Percentiles rank a stretch among this genome's conserved stretches.
These are phyloP conservation scores for Cyclotella baltica DNA, from an alignment of 108 stramenopile species.

Conservation along the genomic window DNA sequence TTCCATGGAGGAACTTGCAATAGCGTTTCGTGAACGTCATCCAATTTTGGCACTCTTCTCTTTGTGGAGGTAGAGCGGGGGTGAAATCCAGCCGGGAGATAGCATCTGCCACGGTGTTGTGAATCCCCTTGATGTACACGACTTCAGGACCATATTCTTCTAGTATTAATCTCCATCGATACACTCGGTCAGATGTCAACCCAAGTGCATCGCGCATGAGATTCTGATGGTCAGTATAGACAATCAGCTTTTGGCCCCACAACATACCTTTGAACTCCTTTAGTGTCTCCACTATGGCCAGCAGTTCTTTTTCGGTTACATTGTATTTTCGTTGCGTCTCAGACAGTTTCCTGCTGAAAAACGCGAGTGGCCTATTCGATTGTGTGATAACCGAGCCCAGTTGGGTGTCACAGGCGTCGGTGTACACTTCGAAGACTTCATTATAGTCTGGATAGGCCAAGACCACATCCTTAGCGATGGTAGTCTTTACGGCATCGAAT, in stretches of 20 bases:
- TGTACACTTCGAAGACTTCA: slow-evolving; percentile 56
- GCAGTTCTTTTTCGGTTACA: background rate
- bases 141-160: slow-evolving; percentile 53
- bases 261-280: slow-evolving; percentile 3
- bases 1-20: too few species aligned
- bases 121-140: slow-evolving; percentile 45
- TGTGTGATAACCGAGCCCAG: background rate
- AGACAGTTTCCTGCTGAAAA: background rate
- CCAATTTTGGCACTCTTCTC: background rate
- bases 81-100: slow-evolving; percentile 33
- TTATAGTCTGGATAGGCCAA: slow-evolving; percentile 51
- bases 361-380: too few species aligned
- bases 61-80: background rate
- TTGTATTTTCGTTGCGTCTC: background rate
- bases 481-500: slow-evolving; percentile 21
- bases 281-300: slow-evolving; percentile 6
- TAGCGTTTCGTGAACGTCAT: background rate
- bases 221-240: slow-evolving; percentile 21
- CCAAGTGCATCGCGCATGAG: slow-evolving; percentile 11
- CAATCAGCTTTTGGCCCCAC: background rate
- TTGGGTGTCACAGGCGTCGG: slow-evolving; percentile 29
- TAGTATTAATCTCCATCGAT: slow-evolving; percentile 58
- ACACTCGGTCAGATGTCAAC: slow-evolving; percentile 32
- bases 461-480: slow-evolving; percentile 17
- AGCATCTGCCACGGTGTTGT: slow-evolving; percentile 56